Evolutionary conservation across 1,284 basidiomycete genomes (phyloP), one percentile per base, ranked within the genome.

Genomic region (Earliella scabrosa): DNA sequence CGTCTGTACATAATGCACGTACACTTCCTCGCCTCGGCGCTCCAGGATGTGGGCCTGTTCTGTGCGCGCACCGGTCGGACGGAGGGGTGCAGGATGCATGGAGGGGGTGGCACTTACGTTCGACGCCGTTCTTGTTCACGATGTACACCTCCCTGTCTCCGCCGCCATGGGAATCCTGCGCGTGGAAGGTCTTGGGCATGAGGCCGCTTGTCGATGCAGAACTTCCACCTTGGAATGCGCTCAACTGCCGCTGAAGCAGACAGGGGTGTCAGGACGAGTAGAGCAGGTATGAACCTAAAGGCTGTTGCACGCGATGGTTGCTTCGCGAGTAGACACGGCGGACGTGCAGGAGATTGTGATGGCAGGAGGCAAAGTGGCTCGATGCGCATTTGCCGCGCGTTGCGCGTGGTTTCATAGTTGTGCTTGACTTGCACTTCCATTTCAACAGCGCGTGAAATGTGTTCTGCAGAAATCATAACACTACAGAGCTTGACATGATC

Each of bases 1-100:
- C 21, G 77, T 75, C 65, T 81, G 79, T 52, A 83, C 69, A 70
- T 88, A 90, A 74, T 89, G 88, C 26, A 90, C 86, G 64, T 86
- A 87, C 51, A 80, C 80, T 59, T 83, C 77, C 18, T 73, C 78
- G 32, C 61, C 58, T 32, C 78, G 78, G 55, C 74, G 77, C 47
- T 82, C 76, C 34, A 87, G 71, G 54, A 88, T 67, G 43, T 78
- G 72, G 29, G 76, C 82, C 49, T 74, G 73, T 63, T 75, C 84
- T 85, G 70, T 57, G 56, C 34, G 39, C 23, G 35, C 43, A 39
- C 50, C 34, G 40, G 45, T 50, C 47, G 38, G 29, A 34, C 29
- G 27, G 53, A 26, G 31, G 44, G 43, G 32, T 6, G 32, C 34
- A 21, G 24, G 20, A 39, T 38, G 38, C 48, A 45, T 43, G 9